These are phyloP conservation scores for Drechslerella dactyloides DNA, from an alignment of 2,329 filamentous ascomycete genomes.

Conservation along the genomic window DNA sequence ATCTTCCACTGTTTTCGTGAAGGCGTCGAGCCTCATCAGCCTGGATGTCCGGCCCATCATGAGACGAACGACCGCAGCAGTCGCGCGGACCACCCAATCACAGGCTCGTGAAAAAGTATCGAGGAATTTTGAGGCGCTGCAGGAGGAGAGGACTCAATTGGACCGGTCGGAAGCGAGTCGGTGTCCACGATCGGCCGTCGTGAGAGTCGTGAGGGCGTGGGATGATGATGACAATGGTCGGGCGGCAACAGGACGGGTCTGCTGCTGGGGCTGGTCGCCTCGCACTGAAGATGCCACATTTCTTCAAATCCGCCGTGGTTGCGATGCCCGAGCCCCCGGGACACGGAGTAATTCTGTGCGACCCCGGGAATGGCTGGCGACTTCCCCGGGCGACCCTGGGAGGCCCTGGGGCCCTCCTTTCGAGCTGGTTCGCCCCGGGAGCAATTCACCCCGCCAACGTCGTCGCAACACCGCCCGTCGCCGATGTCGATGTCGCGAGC, in stretches of 20 bases:
- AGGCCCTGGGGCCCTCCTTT: not conserved
- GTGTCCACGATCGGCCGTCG: conserved; percentile 10
- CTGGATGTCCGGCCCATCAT: conserved; percentile 87
- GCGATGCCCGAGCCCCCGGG: conserved; percentile 13
- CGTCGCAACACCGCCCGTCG: conserved; percentile 12
- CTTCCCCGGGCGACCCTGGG: not conserved
- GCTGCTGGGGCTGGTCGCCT: conserved; percentile 11
- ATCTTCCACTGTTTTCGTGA: conserved; percentile 99
- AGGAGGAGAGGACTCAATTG: conserved; percentile 7
- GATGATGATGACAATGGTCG: not conserved
- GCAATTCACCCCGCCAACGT: conserved; percentile 21
- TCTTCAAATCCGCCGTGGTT: conserved; percentile 19
- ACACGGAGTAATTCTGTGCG: conserved; percentile 1
- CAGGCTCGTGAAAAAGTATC: conserved; percentile 5
- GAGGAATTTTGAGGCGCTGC: conserved; percentile 12
- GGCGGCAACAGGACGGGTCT: not conserved
- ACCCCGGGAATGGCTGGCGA: not conserved
- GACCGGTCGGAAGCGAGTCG: conserved; percentile 5
- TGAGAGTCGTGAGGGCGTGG: conserved; percentile 1
- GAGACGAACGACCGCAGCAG: conserved; percentile 53
- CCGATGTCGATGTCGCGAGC: not conserved
- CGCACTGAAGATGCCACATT: conserved; percentile 21
- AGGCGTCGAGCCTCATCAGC: conserved; percentile 96
- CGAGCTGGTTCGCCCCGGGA: not conserved
- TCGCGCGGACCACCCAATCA: conserved; percentile 53